phyloP scores from a whole-genome alignment of 139 green algal species.

The Chlamydomonas eustigma region DNA sequence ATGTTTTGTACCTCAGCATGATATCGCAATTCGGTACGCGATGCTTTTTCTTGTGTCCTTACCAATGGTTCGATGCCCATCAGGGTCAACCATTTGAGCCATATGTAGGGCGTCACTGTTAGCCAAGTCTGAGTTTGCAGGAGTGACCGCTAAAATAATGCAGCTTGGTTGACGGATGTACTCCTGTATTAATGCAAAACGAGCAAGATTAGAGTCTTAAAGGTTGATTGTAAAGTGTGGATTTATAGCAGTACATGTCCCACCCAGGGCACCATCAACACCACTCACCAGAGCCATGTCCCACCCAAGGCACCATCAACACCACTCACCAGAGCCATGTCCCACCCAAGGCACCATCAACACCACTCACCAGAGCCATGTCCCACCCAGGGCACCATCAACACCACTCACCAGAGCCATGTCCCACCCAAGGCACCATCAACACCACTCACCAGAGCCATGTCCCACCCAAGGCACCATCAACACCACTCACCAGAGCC shows the following conservation, averaged over 20 bases:
- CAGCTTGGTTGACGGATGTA: slow-evolving; percentile 87
- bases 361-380: background rate
- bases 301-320: background rate
- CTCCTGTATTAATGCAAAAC: slow-evolving; percentile 49
- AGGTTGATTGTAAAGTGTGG: background rate
- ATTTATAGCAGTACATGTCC: background rate
- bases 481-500: slow-evolving; percentile 23
- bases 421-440: background rate
- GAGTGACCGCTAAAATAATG: slow-evolving; percentile 83
- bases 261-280: background rate
- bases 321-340: background rate
- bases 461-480: background rate
- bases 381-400: background rate
- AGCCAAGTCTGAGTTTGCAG: slow-evolving; percentile 80
- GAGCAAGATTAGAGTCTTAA: background rate
- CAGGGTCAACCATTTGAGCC: slow-evolving; percentile 71
- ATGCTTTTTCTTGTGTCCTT: background rate
- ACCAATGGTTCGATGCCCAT: slow-evolving; percentile 66
- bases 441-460: background rate
- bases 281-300: background rate
- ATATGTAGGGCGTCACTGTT: slow-evolving; percentile 82
- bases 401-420: background rate
- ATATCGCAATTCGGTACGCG: no score
- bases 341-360: background rate
- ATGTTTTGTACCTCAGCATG: no score